Base-by-base conservation (phyloP, 73 alveolate genomes). In the Paraurostyla sp. region DNA sequence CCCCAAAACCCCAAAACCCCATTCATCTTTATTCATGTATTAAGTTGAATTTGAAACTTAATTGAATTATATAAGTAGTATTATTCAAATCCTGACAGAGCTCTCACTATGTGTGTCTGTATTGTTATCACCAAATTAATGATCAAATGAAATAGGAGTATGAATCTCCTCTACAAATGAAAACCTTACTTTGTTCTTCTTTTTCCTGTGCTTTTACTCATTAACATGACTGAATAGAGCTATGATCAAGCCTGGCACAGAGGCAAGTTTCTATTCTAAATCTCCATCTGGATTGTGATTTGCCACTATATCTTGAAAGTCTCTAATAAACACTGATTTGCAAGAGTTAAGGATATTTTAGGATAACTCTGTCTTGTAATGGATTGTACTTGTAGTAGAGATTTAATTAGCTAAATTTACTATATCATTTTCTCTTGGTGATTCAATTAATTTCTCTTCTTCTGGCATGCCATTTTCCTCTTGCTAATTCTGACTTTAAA, bases 241-340 rank as follows among this genome's bases (percentile, higher is more conserved):
- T 2, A 60, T 89, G 3, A 89, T 84, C 32, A 89, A 35, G 4
- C 95, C 95, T 3, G 95, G 95, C 0, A 81, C 84, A 38, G 51
- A 40, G 23, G 88, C 82, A 18, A 89, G 36, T 30, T 57, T 62
- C 27, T 45, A 20, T 51, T 89, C 95, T 18, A 89, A 33, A 16
- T 65, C 86, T 9, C 23, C 23, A 13, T 15, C 32, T 32, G 78
- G 60, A 27, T 78, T 40, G 50, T 13, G 22, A 56, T n/a, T 9
- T 25, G 36, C 3, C 33, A 78, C 63, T 3, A 78, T 78, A 29
- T 89, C 95, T 29, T 57, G 92, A 84, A 89, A 89, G 32, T 89
- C 92, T 48, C 45, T 63, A 35, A 89, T 49, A 36, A 89, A 89
- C 29, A 89, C 30, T 0, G 91, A 63, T 41, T 89, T 81, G 84